Percentiles rank a stretch among this genome's conserved stretches.
phyloP scores from a whole-genome alignment of 2,329 filamentous ascomycete genomes.

The Aspergillus ruber region DNA sequence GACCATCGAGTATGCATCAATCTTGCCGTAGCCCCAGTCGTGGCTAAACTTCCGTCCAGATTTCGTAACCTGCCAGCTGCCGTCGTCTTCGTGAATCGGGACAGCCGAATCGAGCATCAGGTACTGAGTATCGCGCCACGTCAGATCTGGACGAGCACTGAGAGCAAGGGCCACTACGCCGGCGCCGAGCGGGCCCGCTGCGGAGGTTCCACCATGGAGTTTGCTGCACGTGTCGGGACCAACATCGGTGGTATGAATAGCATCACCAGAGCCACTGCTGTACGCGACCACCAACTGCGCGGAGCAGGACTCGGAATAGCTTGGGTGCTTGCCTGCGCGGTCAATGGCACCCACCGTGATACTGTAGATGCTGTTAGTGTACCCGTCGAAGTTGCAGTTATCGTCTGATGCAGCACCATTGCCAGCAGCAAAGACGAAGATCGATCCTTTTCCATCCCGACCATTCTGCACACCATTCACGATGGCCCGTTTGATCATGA shows the following conservation, averaged over 20 bases:
- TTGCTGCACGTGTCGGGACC: slow-evolving; percentile 72
- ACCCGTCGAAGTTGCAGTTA: slow-evolving; percentile 99
- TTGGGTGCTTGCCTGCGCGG: slow-evolving; percentile 77
- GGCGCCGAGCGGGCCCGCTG: slow-evolving; percentile 84
- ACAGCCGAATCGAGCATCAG: slow-evolving; percentile 78
- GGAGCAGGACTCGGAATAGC: slow-evolving; percentile 94
- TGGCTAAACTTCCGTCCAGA: slow-evolving; percentile 87
- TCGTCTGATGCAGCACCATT: slow-evolving; percentile 83
- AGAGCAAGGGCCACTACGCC: slow-evolving; percentile 87
- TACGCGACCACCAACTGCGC: slow-evolving; percentile 95
- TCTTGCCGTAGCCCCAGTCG: slow-evolving; percentile 90
- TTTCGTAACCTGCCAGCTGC: slow-evolving; percentile 74
- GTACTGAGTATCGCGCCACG: slow-evolving; percentile 93
- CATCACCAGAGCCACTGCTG: slow-evolving; percentile 80
- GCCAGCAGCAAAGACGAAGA: slow-evolving; percentile 94
- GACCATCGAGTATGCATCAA: slow-evolving; percentile 80
- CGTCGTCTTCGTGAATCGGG: slow-evolving; percentile 65
- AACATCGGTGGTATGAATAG: slow-evolving; percentile 95
- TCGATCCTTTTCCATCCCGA: slow-evolving; percentile 72
- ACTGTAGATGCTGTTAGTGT: slow-evolving; percentile 99
- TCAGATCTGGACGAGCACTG: slow-evolving; percentile 75
- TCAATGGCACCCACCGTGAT: slow-evolving; percentile 94
- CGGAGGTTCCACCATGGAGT: slow-evolving; percentile 89
- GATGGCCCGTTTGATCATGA: slow-evolving; percentile 85
- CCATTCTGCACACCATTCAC: slow-evolving; percentile 87